Conservation (phyloP, 2,329 filamentous ascomycete species). For the Talaromyces verruculosus region DNA sequence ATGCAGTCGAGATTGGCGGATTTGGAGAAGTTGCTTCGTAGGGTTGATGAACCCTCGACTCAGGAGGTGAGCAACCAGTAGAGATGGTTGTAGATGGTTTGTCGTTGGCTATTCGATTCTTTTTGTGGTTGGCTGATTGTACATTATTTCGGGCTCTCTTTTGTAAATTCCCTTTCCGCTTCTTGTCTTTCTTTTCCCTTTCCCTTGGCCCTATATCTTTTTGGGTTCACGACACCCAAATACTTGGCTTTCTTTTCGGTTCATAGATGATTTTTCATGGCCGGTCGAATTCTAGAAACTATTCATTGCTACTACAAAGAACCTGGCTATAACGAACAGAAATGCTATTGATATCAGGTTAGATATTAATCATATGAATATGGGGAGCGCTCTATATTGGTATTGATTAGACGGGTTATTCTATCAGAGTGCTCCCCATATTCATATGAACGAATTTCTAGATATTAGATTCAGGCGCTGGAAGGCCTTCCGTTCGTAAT, state of each 20-base stretch:
- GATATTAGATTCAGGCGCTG: too few species aligned
- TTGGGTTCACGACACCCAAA: neutral
- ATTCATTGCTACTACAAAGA: neutral
- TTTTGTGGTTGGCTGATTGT: neutral
- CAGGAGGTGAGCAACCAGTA: neutral
- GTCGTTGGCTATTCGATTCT: neutral
- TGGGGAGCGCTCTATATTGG: too few species aligned
- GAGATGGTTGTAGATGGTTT: neutral
- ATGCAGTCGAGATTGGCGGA: constrained; percentile 54
- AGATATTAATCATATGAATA: too few species aligned
- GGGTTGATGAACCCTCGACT: constrained; percentile 2
- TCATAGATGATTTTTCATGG: neutral
- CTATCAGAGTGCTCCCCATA: too few species aligned
- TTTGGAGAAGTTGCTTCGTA: constrained; percentile 37
- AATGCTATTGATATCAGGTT: too few species aligned
- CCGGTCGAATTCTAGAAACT: neutral
- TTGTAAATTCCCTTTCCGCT: neutral
- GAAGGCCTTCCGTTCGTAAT: too few species aligned
- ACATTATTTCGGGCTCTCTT: neutral
- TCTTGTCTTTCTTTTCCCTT: neutral
- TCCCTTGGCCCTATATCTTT: neutral
- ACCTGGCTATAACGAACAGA: neutral
- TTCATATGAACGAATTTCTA: too few species aligned
- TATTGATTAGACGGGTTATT: too few species aligned
- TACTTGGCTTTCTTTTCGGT: neutral